Evolutionary conservation across 257 asterid species (phyloP).

Genomic region (Vinca minor): DNA sequence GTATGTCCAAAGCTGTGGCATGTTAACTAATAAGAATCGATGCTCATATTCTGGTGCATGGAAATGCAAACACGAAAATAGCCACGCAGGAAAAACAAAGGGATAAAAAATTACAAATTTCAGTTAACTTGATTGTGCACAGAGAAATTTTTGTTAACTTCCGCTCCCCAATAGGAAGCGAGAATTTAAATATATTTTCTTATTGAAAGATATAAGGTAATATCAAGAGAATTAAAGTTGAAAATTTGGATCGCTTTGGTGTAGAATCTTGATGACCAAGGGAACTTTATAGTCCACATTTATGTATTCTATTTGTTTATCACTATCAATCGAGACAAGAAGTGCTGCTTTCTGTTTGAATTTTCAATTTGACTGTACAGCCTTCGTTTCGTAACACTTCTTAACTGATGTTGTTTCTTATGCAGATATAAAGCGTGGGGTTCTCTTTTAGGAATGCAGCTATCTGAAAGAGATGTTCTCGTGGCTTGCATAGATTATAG

Average conservation of each 20-base stretch:
- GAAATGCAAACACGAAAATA: background rate
- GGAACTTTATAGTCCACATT: background rate
- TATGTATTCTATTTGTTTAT: background rate
- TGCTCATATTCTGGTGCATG: background rate
- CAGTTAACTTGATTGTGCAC: background rate
- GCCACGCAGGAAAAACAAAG: too few species aligned
- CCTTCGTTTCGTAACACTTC: slow-evolving; percentile 5
- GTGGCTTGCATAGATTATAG: slow-evolving; percentile 99
- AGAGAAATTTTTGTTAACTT: too few species aligned
- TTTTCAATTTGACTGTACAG: too few species aligned
- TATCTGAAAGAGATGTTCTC: slow-evolving; percentile 85
- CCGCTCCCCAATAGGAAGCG: too few species aligned
- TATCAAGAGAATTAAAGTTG: too few species aligned
- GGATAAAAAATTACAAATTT: too few species aligned
- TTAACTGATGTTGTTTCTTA: slow-evolving; percentile 14
- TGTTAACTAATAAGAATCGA: background rate
- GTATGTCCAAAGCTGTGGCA: background rate
- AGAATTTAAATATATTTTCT: background rate
- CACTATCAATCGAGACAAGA: too few species aligned
- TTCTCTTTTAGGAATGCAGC: slow-evolving; percentile 80
- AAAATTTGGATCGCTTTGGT: background rate
- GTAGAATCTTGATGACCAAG: background rate
- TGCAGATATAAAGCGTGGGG: slow-evolving; percentile 99
- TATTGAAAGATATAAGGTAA: too few species aligned
- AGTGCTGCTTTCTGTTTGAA: too few species aligned